Evolutionary conservation across 139 green algal species (phyloP), one percentile per base, ranked within the genome.

Genomic region (Haematococcus sp.): DNA sequence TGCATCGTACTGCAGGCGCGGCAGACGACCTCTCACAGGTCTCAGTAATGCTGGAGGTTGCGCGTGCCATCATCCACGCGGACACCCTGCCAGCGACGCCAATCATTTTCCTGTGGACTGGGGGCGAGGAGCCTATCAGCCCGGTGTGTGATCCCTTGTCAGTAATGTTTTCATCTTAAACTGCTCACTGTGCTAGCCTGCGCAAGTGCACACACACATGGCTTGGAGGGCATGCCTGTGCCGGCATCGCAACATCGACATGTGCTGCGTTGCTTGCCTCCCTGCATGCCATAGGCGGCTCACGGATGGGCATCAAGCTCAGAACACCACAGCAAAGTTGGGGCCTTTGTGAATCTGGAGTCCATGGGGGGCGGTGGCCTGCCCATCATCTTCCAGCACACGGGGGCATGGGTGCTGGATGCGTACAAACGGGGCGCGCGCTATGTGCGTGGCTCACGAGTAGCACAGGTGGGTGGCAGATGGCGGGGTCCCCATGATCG

Each of bases 271-370:
- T 22, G 7, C 30, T 35, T 67, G 59, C 16, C 9, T 28, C 17
- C n/a, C 19, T 64, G 56, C 19, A 64, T 64, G 19, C 5, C 27
- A 44, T 23, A 74, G 74, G 74, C 74, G 4, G 74, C 64, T 4
- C 66, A 79, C 34, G 74, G 74, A 11, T 79, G 65, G 65, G 30
- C 32, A 4, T 17, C 22, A 15, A 3, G 23, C 13, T 69, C 46
- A 27, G n/a, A 20, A 23, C 54, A 70, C 1, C 27, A 51, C 22
- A 19, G 52, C 5, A 43, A 52, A 11, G 55, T 92, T 11, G 86
- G 88, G 17, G 88, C 86, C 9, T 92, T 94, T 73, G 87, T 94
- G 25, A 94, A 94, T 33, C 72, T 94, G 20, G 90, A 94, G 75
- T 61, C 84, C 54, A 94, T 88, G 4, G 90, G 90, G 0, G 74